A percentile compares a stretch with the other conserved stretches of the same genome.
Evolutionary conservation across 495 filamentous ascomycete genomes (phyloP).

Genomic region (Stereocaulon alpinum): DNA sequence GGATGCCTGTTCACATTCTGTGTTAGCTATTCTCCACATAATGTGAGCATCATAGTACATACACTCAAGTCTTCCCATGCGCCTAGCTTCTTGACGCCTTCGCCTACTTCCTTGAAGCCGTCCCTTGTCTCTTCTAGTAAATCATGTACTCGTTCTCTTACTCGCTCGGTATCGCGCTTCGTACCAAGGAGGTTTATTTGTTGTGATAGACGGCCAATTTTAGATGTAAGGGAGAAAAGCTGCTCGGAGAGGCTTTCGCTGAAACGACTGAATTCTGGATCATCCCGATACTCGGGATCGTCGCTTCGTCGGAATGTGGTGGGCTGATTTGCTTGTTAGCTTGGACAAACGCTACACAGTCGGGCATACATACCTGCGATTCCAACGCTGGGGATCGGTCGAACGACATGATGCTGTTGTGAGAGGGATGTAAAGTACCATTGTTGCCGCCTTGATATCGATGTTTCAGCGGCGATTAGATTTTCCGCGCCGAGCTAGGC

Average conservation of each 20-base stretch:
- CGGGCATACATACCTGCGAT: conserved; percentile 11
- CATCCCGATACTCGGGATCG: conserved; percentile 69
- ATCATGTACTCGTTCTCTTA: conserved; percentile 80
- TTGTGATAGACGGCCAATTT: conserved; percentile 67
- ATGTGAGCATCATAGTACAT: conserved; percentile 24
- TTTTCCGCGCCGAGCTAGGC: no score
- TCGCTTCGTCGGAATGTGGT: conserved; percentile 54
- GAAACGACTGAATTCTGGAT: conserved; percentile 80
- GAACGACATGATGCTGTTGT: conserved; percentile 11
- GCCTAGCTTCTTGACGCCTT: conserved; percentile 84
- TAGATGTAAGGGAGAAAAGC: conserved; percentile 77
- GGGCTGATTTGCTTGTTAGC: conserved; percentile 36
- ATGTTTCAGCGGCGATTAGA: no score
- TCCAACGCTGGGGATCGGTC: conserved; percentile 17
- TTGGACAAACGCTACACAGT: background rate
- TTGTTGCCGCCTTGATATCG: background rate
- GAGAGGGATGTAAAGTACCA: background rate
- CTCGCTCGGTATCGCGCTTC: conserved; percentile 77
- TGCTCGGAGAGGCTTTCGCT: conserved; percentile 73
- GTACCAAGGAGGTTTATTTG: conserved; percentile 82
- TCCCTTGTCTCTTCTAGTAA: conserved; percentile 73
- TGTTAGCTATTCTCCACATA: background rate
- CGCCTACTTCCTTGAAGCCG: conserved; percentile 86
- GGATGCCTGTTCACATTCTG: conserved; percentile 49
- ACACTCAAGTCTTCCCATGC: conserved; percentile 89